phyloP scores from a whole-genome alignment of 2,329 filamentous ascomycete genomes.

The Fusarium guadeloupense region DNA sequence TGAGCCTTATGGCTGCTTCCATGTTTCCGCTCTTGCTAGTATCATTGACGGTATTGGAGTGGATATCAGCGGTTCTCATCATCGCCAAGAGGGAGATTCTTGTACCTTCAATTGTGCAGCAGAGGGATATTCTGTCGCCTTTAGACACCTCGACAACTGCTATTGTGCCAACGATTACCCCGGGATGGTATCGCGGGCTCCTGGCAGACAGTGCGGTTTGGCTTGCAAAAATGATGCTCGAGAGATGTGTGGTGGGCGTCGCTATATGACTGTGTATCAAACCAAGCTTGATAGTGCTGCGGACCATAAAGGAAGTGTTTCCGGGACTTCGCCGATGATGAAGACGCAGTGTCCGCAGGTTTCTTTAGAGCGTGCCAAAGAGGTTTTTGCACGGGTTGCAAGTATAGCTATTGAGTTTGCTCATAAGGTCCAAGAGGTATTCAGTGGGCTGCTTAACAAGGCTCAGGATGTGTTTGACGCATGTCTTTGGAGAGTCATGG shows the following conservation, averaged over 20 bases:
- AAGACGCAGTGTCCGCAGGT: constrained; percentile 5
- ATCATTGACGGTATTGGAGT: no score
- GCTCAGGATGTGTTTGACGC: constrained; percentile 5
- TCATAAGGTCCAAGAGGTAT: neutral
- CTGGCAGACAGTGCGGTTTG: neutral
- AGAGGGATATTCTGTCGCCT: neutral
- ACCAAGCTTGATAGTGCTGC: neutral
- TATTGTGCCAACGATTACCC: neutral
- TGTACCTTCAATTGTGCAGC: neutral
- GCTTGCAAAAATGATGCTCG: neutral
- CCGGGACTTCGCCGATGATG: neutral
- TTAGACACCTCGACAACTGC: neutral
- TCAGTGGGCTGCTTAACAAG: constrained; percentile 1
- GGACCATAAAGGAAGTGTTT: neutral
- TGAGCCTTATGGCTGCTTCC: constrained; percentile 3
- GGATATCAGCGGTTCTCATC: no score
- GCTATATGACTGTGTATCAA: neutral
- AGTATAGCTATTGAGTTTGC: neutral
- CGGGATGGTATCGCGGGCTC: neutral
- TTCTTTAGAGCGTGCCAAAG: neutral
- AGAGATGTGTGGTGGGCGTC: constrained; percentile 6
- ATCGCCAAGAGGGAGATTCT: neutral
- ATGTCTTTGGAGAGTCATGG: constrained; percentile 8
- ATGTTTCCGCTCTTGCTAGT: no score
- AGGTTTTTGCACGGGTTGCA: neutral